Conservation (phyloP, 306 rosid species). For the Luffa acutangula region DNA sequence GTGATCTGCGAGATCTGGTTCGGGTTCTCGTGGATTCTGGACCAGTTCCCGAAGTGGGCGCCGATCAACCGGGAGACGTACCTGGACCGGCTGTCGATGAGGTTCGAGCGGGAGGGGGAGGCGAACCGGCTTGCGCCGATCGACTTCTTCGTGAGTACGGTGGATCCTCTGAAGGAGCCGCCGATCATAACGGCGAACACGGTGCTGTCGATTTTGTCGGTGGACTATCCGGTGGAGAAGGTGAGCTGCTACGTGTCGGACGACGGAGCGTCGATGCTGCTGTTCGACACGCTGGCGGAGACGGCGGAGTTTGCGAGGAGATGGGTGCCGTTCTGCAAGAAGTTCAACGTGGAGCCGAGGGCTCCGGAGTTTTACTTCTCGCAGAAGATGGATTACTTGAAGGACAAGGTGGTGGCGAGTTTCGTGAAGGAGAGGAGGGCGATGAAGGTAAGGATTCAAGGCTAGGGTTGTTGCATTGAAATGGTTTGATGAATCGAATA, state of each 20-base stretch:
- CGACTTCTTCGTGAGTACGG: slow-evolving; percentile 73
- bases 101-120: slow-evolving; percentile 62
- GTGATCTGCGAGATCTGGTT: slow-evolving; percentile 88
- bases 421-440: slow-evolving; percentile 92
- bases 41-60: slow-evolving; percentile 88
- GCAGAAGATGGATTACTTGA: slow-evolving; percentile 83
- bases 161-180: slow-evolving; percentile 88
- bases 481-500: not conserved
- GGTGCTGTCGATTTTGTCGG: slow-evolving; percentile 61
- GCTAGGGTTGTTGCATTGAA: not conserved
- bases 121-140: slow-evolving; percentile 45
- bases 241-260: slow-evolving; percentile 82
- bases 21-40: slow-evolving; percentile 76
- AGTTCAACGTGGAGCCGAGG: slow-evolving; percentile 66
- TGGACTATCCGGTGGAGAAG: slow-evolving; percentile 85
- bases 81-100: slow-evolving; percentile 69
- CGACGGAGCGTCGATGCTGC: slow-evolving; percentile 86
- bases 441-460: slow-evolving; percentile 46
- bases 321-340: slow-evolving; percentile 92
- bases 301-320: slow-evolving; percentile 82
- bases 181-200: slow-evolving; percentile 87
- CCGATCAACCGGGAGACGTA: slow-evolving; percentile 74
- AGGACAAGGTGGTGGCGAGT: slow-evolving; percentile 72
- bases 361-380: slow-evolving; percentile 88
- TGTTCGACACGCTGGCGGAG: slow-evolving; percentile 59